Conservation (phyloP, 306 rosid species). For the Heteromeles arbutifolia region DNA sequence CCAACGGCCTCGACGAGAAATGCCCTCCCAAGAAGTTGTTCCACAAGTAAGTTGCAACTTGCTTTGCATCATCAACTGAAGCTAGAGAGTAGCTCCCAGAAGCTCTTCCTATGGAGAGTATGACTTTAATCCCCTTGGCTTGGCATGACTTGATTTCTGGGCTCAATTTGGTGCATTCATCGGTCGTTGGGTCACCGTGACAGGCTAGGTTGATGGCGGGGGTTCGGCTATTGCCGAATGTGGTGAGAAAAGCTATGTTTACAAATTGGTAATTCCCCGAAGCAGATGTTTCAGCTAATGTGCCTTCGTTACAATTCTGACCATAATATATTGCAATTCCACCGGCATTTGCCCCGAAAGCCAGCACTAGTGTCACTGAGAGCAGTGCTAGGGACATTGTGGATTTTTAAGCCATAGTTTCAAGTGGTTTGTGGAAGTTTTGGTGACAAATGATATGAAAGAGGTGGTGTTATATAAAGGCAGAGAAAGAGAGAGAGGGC, state of each 20-base stretch:
- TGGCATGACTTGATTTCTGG: constrained; percentile 27
- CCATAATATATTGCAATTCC: constrained; percentile 33
- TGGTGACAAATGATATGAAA: neutral
- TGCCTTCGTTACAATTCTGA: constrained; percentile 21
- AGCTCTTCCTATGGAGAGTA: constrained; percentile 36
- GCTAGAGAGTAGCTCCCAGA: constrained; percentile 10
- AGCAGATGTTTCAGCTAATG: constrained; percentile 22
- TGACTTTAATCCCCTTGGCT: constrained; percentile 18
- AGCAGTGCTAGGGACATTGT: neutral
- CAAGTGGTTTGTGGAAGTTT: neutral
- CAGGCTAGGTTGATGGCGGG: constrained; percentile 27
- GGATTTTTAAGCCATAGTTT: neutral
- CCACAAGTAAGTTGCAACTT: constrained; percentile 19
- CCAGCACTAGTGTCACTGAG: neutral
- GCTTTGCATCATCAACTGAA: constrained; percentile 26
- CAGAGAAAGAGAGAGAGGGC: neutral
- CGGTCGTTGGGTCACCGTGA: constrained; percentile 12
- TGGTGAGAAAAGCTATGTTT: constrained; percentile 22
- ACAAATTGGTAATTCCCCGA: constrained; percentile 25
- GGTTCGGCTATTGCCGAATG: constrained; percentile 17
- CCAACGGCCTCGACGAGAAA: constrained; percentile 19
- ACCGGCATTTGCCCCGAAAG: constrained; percentile 2
- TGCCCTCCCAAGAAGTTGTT: constrained; percentile 36
- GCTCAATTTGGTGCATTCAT: constrained; percentile 13
- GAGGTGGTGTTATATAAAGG: neutral